Base-by-base conservation (phyloP, 169 alveolate species). In the Plasmodium berghei region DNA sequence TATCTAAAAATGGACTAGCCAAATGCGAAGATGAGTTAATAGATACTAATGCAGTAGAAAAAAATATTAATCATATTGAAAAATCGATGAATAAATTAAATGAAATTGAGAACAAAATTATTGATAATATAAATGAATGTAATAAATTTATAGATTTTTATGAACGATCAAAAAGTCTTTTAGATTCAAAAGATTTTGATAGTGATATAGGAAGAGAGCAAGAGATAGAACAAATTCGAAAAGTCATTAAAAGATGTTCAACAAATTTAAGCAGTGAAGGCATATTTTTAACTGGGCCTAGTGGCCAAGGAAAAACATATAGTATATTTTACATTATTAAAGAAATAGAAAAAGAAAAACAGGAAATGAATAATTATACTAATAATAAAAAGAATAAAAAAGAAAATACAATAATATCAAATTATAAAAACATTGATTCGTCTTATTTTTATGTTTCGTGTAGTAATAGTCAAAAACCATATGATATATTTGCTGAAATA, bases 261-360 rank as follows among this genome's bases (percentile, higher is more conserved):
- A 52, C 45, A 14, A 77, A 77, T 63, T 45, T 63, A 49, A 58
- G 49, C 9, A 66, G 89, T 8, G 89, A 77, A 46, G 89, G 89
- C 0, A 77, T 77, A 56, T 77, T 77, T 54, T 45, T 77, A 20
- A 77, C 89, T 2, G 89, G 89, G 0, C 89, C 89, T 14, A 77
- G 89, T 64, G 89, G 89, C 0, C 89, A 77, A 52, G 89, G 89
- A 28, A 77, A 77, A 64, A 77, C 89, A 22, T 77, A 77, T 26
- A 77, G 89, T 46, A 77, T 77, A 64, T 77, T 77, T 54, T 77
- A 77, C 59, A 77, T 77, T 55, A 77, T 77, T 48, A 77, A 77
- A 26, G 89, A 77, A 69, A 77, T 77, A 28, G 77, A 49, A 16
- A 77, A 63, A 45, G 89, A 77, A 69, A 77, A 77, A 20, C 69